phyloP scores from a whole-genome alignment of 2,329 filamentous ascomycete species.

The Xylariomycetidae sp. region DNA sequence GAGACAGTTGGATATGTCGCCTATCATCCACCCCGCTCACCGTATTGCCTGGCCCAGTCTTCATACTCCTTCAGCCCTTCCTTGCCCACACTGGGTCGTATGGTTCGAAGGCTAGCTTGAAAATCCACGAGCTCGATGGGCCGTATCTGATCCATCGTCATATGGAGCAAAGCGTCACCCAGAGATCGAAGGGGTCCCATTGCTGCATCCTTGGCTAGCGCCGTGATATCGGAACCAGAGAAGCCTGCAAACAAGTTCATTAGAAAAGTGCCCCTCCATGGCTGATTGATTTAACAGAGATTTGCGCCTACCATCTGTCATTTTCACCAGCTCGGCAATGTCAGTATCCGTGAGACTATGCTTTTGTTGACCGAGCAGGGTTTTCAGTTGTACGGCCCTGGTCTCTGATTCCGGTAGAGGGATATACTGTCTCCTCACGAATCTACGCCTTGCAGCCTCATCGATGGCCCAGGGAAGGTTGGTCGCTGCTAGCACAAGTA shows the following conservation, averaged over 20 bases:
- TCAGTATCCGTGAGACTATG: constrained; percentile 70
- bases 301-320: constrained; percentile 70
- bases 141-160: constrained; percentile 90
- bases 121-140: constrained; percentile 84
- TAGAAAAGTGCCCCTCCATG: constrained; percentile 6
- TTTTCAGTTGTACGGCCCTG: constrained; percentile 72
- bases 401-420: constrained; percentile 84
- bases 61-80: constrained; percentile 84
- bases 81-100: constrained; percentile 84
- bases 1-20: no score
- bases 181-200: constrained; percentile 92
- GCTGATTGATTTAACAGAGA: no score
- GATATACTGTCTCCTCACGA: constrained; percentile 93
- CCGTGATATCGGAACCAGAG: constrained; percentile 94
- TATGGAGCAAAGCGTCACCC: constrained; percentile 83
- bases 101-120: constrained; percentile 73
- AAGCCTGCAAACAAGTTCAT: constrained; percentile 59
- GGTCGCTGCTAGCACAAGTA: constrained; percentile 90
- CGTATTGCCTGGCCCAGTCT: constrained; percentile 90
- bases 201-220: constrained; percentile 92
- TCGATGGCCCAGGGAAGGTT: constrained; percentile 98
- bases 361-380: constrained; percentile 80
- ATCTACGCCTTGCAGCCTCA: constrained; percentile 84
- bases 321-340: constrained; percentile 65
- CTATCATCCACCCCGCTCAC: constrained; percentile 81